Base-by-base conservation (phyloP, 495 filamentous ascomycete genomes). In the Aspergillus asperescens region DNA sequence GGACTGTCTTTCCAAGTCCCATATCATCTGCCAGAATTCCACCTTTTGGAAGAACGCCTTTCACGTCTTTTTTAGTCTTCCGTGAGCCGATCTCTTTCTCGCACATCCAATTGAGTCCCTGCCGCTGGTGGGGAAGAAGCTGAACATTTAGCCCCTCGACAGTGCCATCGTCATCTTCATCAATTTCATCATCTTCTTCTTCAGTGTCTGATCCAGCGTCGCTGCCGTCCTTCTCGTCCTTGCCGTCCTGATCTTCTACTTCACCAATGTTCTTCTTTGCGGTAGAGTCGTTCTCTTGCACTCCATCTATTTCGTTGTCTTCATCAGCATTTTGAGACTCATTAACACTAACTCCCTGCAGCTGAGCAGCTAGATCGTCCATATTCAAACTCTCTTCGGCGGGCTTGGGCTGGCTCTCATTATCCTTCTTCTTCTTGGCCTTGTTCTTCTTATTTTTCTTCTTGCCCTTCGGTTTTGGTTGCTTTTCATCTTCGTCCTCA, bases 1-100 rank as follows among this genome's bases (percentile, higher is more conserved):
- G 87, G 39, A 98, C 88, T 1, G 92, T 97, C 73, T 97, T 97
- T 42, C 92, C 92, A 23, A 97, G 74, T 20, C 92, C 92, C 92
- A 97, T 97, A 47, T 91, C 89, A 62, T 95, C 89, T 22, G 89
- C 90, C 39, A 93, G 77, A 49, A 95, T 91, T 19, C 90, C 90
- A 34, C 90, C 90, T 62, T 90, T 90, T 1, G 90, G 87, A 7
- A 89, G 74, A 13, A 84, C 83, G 2, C 88, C 89, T 51, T 77
- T 80, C 50, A 79, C 83, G 66, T 88, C 83, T 4, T 88, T 89
- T 50, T 76, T 79, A 52, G 80, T 83, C 65, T 88, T 94, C 25
- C 82, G 78, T 2, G 78, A 78, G 2, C 90, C 89, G 9, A 85
- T 82, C 65, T 98, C 93, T 56, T 93, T 88, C 28, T 87, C 85